Percentiles rank a stretch among this genome's conserved stretches.
Conservation (phyloP, 768 basidiomycete genomes). For the Hortiboletus flavorubellus region DNA sequence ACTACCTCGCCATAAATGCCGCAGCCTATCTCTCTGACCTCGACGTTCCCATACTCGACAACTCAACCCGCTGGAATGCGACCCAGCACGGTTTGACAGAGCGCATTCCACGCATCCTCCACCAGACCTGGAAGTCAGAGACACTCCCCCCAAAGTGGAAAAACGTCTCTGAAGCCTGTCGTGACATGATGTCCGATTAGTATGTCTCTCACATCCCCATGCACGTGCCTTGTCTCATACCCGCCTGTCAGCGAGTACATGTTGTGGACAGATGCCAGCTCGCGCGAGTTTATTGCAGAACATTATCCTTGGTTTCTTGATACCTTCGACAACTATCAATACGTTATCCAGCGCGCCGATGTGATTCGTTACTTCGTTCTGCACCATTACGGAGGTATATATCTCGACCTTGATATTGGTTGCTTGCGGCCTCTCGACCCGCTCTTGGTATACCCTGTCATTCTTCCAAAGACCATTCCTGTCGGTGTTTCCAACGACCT, state of each 20-base stretch:
- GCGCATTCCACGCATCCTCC: conserved; percentile 86
- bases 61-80: conserved; percentile 60
- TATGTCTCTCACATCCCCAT: conserved; percentile 42
- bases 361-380: conserved; percentile 98
- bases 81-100: conserved; percentile 61
- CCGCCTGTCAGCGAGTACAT: conserved; percentile 73
- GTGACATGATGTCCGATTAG: conserved; percentile 95
- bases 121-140: conserved; percentile 98
- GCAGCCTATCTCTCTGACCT: conserved; percentile 76
- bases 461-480: conserved; percentile 93
- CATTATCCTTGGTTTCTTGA: conserved; percentile 92
- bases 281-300: conserved; percentile 84
- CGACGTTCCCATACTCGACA: conserved; percentile 61
- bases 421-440: conserved; percentile 85
- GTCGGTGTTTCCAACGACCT: conserved; percentile 98
- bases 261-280: conserved; percentile 93
- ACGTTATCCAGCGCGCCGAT: conserved; percentile 93
- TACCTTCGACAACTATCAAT: conserved; percentile 89
- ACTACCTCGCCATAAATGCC: conserved; percentile 79
- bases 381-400: conserved; percentile 91
- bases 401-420: conserved; percentile 96
- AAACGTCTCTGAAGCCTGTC: conserved; percentile 75
- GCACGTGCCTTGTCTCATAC: conserved; percentile 15
- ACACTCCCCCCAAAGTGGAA: conserved; percentile 81
- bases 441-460: conserved; percentile 79